phyloP scores from a whole-genome alignment of 129 eudicot species.

The Chrysanthemum seticuspe region DNA sequence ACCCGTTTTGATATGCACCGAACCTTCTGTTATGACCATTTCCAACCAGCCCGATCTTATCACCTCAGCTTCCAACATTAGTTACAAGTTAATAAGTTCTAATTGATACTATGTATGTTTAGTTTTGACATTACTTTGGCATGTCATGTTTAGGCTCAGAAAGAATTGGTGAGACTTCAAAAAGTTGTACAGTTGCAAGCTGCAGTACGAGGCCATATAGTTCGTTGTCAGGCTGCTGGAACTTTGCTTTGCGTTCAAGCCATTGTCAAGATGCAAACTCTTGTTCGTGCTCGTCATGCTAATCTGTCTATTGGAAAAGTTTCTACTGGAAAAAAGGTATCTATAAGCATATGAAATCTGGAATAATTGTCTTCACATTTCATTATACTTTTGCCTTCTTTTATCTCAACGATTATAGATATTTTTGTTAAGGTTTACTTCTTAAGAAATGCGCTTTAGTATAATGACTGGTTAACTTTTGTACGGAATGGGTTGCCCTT shows the following conservation, averaged over 20 bases:
- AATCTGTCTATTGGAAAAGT: conserved; percentile 35
- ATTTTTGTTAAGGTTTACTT: conserved; percentile 2
- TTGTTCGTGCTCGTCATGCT: conserved; percentile 68
- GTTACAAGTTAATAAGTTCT: not conserved
- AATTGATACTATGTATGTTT: conserved; percentile 2
- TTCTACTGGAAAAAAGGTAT: conserved; percentile 25
- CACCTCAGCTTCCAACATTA: not conserved
- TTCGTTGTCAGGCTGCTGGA: conserved; percentile 81
- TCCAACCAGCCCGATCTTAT: not conserved
- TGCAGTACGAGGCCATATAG: conserved; percentile 87
- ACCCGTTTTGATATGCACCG: not conserved
- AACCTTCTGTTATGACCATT: not conserved
- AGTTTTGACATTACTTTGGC: conserved; percentile 3
- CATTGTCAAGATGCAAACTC: conserved; percentile 74
- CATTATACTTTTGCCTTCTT: conserved; percentile 3
- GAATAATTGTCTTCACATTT: not conserved
- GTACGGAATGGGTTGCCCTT: too few species aligned
- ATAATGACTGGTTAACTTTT: not conserved
- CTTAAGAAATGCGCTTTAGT: not conserved
- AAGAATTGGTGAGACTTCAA: conserved; percentile 45
- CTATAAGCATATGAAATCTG: conserved; percentile 17
- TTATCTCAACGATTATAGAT: not conserved
- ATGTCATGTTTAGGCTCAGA: conserved; percentile 56
- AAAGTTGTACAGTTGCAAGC: conserved; percentile 71
- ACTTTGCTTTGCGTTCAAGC: conserved; percentile 81